Percentiles rank a stretch among this genome's conserved stretches.
phyloP scores from a whole-genome alignment of 176 grass and related monocot genomes.

The Cymbopogon citratus region DNA sequence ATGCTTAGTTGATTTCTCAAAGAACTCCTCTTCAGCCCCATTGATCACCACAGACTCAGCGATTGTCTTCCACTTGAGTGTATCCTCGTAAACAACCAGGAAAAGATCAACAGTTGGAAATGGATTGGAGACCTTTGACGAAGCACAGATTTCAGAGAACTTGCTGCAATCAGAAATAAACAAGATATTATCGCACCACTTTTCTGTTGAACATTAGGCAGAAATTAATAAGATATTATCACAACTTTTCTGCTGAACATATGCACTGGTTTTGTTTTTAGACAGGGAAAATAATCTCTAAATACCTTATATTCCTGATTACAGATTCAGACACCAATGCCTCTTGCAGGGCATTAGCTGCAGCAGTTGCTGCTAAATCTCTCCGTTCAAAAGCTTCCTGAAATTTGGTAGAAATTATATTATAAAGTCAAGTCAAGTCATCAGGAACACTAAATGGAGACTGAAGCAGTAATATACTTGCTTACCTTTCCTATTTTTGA shows the following conservation, averaged over 20 bases:
- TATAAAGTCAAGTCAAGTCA: not conserved
- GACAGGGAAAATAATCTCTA: not conserved
- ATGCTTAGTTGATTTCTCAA: conserved; percentile 39
- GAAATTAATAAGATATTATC: not conserved
- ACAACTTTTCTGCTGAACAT: not conserved
- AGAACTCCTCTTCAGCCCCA: conserved; percentile 19
- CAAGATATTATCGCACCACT: not conserved
- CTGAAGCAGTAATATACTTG: not conserved
- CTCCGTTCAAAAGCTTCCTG: conserved; percentile 66
- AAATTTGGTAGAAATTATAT: not conserved
- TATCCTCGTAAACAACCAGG: conserved; percentile 58
- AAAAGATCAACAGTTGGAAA: conserved; percentile 62
- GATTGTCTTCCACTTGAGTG: conserved; percentile 44
- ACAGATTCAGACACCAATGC: conserved; percentile 66
- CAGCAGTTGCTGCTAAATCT: conserved; percentile 48
- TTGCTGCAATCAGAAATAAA: conserved; percentile 40
- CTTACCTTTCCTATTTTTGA: conserved; percentile 58
- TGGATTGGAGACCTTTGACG: conserved; percentile 45
- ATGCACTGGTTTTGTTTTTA: not conserved
- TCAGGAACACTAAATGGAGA: not conserved
- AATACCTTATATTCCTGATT: conserved; percentile 68
- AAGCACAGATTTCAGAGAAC: conserved; percentile 65
- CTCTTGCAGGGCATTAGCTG: conserved; percentile 67
- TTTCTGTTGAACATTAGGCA: not conserved
- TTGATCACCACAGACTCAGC: conserved; percentile 31